Base-by-base conservation (phyloP, 805 yeast species). In the Lipomyces yamanashiensis region DNA sequence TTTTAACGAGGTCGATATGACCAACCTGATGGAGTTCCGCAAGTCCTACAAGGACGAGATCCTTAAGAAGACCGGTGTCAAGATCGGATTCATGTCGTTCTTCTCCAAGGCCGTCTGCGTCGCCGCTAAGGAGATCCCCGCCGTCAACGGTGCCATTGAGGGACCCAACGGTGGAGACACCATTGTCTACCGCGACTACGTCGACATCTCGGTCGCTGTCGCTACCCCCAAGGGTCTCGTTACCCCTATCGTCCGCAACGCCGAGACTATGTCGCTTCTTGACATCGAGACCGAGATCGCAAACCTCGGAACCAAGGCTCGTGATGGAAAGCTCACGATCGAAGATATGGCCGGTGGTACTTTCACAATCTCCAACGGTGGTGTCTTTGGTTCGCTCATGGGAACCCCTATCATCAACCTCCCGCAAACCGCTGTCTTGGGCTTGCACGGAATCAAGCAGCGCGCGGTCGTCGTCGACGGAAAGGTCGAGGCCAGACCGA, bases 321-420 rank as follows among this genome's bases (percentile, higher is more conserved):
- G 98, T 79, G 98, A 93, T 77, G 95, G 95, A 75, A 92, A 95
- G 81, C 85, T 95, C 75, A 90, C 98, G 61, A 80, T 95, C 70
- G 99, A 95, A 83, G 99, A 95, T 79, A 93, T 95, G 98, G 85
- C 97, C 66, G 99, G 99, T 78, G 99, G 99, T 79, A 92, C 98
- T 65, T 92, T 95, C 84, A 95, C 99, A 74, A 95, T 95, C 74
- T 95, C 98, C 61, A 95, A 95, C 82, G 99, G 99, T 78, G 99
- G 99, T 79, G 97, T 95, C 63, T 95, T 95, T 74, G 99, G 99
- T 69, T 95, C 98, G 33, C 83, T 95, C 71, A 91, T 89, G 78
- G 99, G 99, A 78, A 95, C 99, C 58, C 99, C 99, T 74, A 95
- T 95, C 79, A 93, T 95, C 78, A 95, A 95, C 85, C 80, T 89